Conservation (phyloP, 2,329 filamentous ascomycete genomes). For the Diplocarpon mali region DNA sequence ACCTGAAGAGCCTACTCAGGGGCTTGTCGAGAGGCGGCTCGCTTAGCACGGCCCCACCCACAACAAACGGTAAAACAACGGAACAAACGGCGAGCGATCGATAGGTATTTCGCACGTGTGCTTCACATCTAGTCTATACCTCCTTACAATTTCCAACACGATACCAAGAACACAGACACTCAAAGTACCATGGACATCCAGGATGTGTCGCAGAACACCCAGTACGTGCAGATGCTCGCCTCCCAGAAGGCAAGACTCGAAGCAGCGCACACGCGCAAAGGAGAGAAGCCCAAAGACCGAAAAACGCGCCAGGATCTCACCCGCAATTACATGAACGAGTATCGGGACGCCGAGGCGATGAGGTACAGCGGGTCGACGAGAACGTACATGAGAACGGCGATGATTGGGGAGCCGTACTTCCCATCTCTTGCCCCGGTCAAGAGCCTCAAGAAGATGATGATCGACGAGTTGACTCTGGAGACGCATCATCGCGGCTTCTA, state of each 20-base stretch:
- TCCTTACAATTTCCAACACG: not conserved
- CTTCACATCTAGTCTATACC: not conserved
- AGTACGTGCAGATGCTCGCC: not conserved
- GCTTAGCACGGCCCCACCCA: too few species aligned
- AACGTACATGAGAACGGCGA: not conserved
- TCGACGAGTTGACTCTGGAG: conserved; percentile 29
- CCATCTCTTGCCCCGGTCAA: conserved; percentile 5
- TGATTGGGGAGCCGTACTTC: conserved; percentile 4
- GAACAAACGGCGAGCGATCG: not conserved
- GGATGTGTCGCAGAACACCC: conserved; percentile 1
- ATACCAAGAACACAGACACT: not conserved
- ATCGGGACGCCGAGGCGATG: not conserved
- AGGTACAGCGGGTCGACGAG: not conserved
- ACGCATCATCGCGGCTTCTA: conserved; percentile 32
- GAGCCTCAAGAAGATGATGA: conserved; percentile 21
- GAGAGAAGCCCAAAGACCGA: conserved; percentile 4
- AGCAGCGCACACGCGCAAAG: conserved; percentile 2
- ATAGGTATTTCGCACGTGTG: not conserved
- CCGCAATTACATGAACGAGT: not conserved
- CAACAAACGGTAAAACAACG: conserved; percentile 1
- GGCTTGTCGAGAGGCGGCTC: not conserved
- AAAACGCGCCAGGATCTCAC: not conserved
- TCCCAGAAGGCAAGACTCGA: not conserved
- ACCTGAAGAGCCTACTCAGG: not conserved
- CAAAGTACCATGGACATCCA: conserved; percentile 1